A percentile compares a stretch with the other conserved stretches of the same genome.
Conservation (phyloP, 139 green algal species). For the Eudorina sp. region DNA sequence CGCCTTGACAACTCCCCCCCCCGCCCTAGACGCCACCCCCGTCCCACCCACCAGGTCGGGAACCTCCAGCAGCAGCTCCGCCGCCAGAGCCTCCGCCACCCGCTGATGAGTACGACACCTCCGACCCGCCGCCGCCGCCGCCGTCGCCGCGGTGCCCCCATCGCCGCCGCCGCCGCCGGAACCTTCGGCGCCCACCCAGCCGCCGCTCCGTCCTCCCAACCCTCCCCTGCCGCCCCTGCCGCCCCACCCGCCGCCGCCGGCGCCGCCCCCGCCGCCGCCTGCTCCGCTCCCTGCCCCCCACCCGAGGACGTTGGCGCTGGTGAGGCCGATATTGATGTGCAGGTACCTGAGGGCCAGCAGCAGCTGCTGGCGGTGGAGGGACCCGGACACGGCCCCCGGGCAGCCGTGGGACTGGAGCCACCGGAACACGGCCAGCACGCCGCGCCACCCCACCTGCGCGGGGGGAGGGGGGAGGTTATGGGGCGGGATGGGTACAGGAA, state of each 20-base stretch:
- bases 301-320: too few species aligned
- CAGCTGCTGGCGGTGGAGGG: constrained; percentile 53
- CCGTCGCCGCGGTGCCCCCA: not conserved
- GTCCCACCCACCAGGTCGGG: not conserved
- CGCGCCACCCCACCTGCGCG: constrained; percentile 46
- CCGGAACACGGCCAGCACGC: constrained; percentile 35
- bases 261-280: not conserved
- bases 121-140: not conserved
- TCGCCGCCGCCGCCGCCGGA: not conserved
- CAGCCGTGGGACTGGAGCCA: constrained; percentile 46
- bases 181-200: not conserved
- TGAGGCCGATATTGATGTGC: not conserved
- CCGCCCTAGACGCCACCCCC: too few species aligned
- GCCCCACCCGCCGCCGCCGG: not conserved
- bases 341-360: constrained; percentile 9
- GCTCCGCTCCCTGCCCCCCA: too few species aligned
- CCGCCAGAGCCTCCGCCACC: not conserved
- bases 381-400: constrained; percentile 41
- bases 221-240: not conserved
- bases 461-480: not conserved
- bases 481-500: not conserved
- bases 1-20: too few species aligned
- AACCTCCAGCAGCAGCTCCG: constrained; percentile 26
- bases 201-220: too few species aligned
- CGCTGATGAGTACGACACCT: not conserved